Base-by-base conservation (phyloP, 257 asterid species). In the Anisodus acutangulus region DNA sequence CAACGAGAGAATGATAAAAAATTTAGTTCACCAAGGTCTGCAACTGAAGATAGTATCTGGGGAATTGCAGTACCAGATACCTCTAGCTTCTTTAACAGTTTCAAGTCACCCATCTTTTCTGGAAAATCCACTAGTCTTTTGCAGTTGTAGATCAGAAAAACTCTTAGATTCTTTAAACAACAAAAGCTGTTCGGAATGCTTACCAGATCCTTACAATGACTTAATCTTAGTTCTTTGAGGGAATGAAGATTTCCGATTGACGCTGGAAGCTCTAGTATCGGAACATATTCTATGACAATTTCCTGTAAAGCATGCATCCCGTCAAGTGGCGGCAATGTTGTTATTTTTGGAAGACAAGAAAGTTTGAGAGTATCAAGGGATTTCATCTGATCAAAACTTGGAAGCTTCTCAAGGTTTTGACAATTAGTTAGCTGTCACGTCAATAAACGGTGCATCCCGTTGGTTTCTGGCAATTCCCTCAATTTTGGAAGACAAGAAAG, bases 391-490 rank as follows among this genome's bases (percentile, higher is more conserved):
- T 78, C 59, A 78, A 9, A 78, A 78, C 43, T 26, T 22, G 64
- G 64, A 53, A 78, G 47, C 64, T 51, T 78, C 64, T 78, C 81
- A 51, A 78, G 81, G 62, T 16, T 53, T 16, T 78, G 81, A 53
- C 81, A 78, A 17, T 53, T 54, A 53, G 47, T 78, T 17, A 78
- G 15, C 63, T 78, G 64, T 31, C 53, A 26, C 9, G 31, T 78
- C 49, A 53, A 78, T 53, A 78, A 78, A 26, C 64, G 22, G 47
- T 8, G 81, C 63, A 78, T 58, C 12, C 39, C 72, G 19, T 80
- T 58, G 58, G 41, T 59, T 80, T 80, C 72, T n/a, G 83, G 83
- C 26, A 80, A 58, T 37, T 80, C 71, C 71, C 71, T 80, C 39
- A 80, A 59, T 19, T 80, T 59, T 59, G 71, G 57, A 62, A 57